Percentiles rank a stretch among this genome's conserved stretches.
Conservation (phyloP, 305 asterid genomes). For the Plantago coronopus region DNA sequence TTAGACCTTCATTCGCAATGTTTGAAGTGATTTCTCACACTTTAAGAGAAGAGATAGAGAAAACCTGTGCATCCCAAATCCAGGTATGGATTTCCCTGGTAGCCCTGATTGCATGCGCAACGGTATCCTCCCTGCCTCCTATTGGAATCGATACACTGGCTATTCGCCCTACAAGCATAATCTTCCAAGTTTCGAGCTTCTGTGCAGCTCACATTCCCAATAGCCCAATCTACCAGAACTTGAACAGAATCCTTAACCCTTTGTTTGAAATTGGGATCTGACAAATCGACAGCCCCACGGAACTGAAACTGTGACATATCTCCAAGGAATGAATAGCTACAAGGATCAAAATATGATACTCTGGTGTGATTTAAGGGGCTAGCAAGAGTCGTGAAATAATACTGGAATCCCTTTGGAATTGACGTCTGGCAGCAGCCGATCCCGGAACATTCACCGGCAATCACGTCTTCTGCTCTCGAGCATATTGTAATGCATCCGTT, state of each 20-base stretch:
- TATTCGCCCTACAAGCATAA: constrained; percentile 37
- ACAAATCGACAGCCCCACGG: constrained; percentile 35
- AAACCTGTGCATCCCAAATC: constrained; percentile 54
- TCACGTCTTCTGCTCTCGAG: constrained; percentile 18
- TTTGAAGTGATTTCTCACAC: too few relatives aligned
- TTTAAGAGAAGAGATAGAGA: too few relatives aligned
- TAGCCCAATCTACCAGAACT: constrained; percentile 50
- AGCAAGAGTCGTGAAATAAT: background rate
- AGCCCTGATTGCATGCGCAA: constrained; percentile 37
- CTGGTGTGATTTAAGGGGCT: background rate
- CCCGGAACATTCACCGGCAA: constrained; percentile 46
- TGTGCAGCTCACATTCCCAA: constrained; percentile 39
- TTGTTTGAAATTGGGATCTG: constrained; percentile 38
- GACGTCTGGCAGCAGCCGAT: constrained; percentile 57
- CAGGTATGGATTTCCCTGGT: constrained; percentile 48
- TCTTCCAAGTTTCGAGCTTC: constrained; percentile 7
- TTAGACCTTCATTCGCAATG: too few relatives aligned
- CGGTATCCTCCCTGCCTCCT: constrained; percentile 37
- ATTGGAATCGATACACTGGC: constrained; percentile 37
- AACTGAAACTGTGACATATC: constrained; percentile 26
- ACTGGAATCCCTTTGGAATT: constrained; percentile 41
- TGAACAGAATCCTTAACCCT: constrained; percentile 34
- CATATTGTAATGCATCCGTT: constrained; percentile 45
- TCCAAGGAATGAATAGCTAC: constrained; percentile 7
- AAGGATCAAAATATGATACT: background rate